Evolutionary conservation across 345 rosid genomes (phyloP).

Genomic region (Eucalyptus cloeziana): DNA sequence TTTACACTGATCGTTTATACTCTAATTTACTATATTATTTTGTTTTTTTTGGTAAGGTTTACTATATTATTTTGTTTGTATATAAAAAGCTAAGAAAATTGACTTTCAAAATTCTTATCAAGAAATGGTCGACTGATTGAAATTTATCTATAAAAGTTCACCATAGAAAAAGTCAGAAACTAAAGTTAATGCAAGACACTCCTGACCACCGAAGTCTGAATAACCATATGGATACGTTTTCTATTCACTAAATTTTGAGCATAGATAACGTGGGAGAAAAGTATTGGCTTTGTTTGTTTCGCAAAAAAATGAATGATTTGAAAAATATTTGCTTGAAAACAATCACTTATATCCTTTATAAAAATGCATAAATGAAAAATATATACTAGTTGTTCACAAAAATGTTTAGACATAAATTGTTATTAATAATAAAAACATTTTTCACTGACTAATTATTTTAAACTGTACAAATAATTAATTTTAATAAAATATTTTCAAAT

Average conservation of each 20-base stretch:
- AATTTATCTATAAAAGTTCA: too few species aligned
- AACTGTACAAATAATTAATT: too few species aligned
- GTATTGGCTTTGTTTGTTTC: neutral
- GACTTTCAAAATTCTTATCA: neutral
- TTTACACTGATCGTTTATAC: neutral
- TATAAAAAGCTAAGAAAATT: neutral
- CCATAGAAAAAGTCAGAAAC: neutral
- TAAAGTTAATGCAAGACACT: neutral
- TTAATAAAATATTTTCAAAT: too few species aligned
- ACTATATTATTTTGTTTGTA: neutral
- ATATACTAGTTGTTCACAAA: neutral
- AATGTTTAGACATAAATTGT: neutral
- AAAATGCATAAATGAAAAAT: too few species aligned
- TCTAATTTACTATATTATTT: neutral
- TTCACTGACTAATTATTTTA: too few species aligned
- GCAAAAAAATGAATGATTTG: neutral
- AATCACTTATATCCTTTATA: neutral
- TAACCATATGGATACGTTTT: neutral
- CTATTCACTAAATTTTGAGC: neutral
- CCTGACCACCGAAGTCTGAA: neutral
- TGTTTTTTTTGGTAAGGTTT: too few species aligned
- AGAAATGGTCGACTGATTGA: neutral
- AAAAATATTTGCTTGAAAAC: too few species aligned
- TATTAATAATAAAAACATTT: too few species aligned
- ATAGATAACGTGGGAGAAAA: neutral